Base-by-base conservation (phyloP, 2,329 filamentous ascomycete species). In the Incumbomyces delicatus region DNA sequence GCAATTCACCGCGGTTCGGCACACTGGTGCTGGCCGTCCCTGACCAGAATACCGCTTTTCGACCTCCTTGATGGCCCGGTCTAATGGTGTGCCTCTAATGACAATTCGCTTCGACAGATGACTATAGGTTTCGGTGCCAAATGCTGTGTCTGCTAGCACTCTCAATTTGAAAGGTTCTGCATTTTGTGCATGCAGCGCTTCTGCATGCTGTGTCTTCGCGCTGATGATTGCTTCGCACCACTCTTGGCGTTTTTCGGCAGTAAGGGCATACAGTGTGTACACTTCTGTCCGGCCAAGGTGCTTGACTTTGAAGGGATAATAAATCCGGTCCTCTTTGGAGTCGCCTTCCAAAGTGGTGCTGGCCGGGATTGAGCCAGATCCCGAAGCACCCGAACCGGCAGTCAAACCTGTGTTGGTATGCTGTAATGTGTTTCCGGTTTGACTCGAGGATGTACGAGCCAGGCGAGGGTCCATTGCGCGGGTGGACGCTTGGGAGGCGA, bases 171-270 rank as follows among this genome's bases (percentile, higher is more conserved):
- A 98, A 0, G 92, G 92, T 63, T 98, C 92, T 0, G 92, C 90
- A 61, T 96, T 94, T 60, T 98, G 92, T 3, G 85, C 81, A 64
- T 86, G 85, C 4, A 96, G 71, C 2, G 89, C 86, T 43, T 87
- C 83, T 17, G 92, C 92, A 62, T 98, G 89, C 49, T 84, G 81
- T 6, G 88, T 94, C 71, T 98, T 98, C 29, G 92, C 92, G 64
- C 94, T 85, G 38, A 94, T 83, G 57, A 98, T 94, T 66, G 88
- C 94, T 53, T 81, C 80, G 59, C 87, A 94, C 94, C 94, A 98
- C 41, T 94, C 87, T 51, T 80, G 74, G 48, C 92, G 78, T 57
- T 81, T 84, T 51, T 83, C 76, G 2, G 82, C 77, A 1, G 80
- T 83, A 5, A 83, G 78, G 0, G 90, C 89, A 62, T 94, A 96